Percentiles rank a stretch among this genome's conserved stretches.
phyloP scores from a whole-genome alignment of 441 rosid species.

The Adansonia grandidieri region DNA sequence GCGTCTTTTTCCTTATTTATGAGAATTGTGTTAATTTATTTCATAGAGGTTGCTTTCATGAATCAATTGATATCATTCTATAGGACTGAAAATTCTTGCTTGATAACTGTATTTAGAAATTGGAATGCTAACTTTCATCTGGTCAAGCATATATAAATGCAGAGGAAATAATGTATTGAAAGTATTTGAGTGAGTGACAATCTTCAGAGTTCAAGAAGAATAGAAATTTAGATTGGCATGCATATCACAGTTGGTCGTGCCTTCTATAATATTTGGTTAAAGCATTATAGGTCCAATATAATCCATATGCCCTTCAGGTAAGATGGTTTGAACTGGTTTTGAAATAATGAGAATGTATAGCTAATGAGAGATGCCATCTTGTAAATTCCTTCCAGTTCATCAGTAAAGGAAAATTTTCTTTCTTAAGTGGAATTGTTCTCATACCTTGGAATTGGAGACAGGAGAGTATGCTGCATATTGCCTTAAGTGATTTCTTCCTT shows the following conservation, averaged over 20 bases:
- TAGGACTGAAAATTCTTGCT: conserved; percentile 14
- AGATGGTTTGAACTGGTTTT: conserved; percentile 1
- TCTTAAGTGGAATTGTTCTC: conserved; percentile 4
- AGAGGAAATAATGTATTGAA: not conserved
- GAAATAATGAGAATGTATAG: conserved; percentile 3
- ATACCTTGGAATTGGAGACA: not conserved
- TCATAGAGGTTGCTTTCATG: conserved; percentile 4
- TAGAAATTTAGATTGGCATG: conserved; percentile 8
- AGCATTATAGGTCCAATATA: not conserved
- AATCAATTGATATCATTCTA: conserved; percentile 4
- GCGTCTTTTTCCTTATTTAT: not conserved
- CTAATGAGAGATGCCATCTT: conserved; percentile 16
- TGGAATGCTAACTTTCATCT: conserved; percentile 18
- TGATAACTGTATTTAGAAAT: not conserved
- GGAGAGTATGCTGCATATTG: not conserved
- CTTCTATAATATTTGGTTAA: conserved; percentile 10
- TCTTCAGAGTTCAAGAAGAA: conserved; percentile 7
- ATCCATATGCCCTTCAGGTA: conserved; percentile 12
- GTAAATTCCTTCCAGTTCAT: conserved; percentile 6
- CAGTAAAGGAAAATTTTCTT: not conserved
- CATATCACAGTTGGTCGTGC: conserved; percentile 16
- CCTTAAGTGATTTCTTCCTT: conserved; percentile 1
- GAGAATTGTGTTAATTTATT: conserved; percentile 7
- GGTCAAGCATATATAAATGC: conserved; percentile 14
- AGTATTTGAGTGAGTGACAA: not conserved